Evolutionary conservation across 2,329 filamentous ascomycete genomes (phyloP), one percentile per base, ranked within the genome.

Genomic region (Pseudocercospora cruenta): DNA sequence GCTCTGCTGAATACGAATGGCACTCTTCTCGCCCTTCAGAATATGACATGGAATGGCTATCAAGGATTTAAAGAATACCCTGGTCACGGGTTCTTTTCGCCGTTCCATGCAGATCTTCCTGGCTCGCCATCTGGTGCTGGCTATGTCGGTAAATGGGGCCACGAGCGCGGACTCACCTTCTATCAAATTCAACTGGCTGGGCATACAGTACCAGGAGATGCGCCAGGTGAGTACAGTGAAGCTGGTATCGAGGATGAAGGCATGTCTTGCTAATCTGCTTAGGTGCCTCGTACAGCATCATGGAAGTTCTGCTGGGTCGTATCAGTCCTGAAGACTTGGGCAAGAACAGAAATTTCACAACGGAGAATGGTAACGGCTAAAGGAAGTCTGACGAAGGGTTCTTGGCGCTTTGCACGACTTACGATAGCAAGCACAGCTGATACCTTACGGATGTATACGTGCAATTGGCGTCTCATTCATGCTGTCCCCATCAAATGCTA

Each of bases 221-320:
- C 80, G 0, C 79, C 81, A 19, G 80, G 80, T 55, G 14, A 55
- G 51, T n/a, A 28, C 22, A 31, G 7, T 55, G 7, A 55, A 21
- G 14, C 36, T 39, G 36, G 4, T n/a, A 3, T 16, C 5, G 36
- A 39, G 2, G 3, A 39, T 2, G 36, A 1, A n/a, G 4, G 14
- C 2, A 39, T n/a, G 36, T n/a, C 36, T 3, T 39, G 36, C 36
- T 39, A 39, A 39, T 39, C 36, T n/a, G 14, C 36, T n/a, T 10
- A 58, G 54, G 26, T 14, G 89, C 88, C 0, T 85, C 89, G 0
- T 70, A 69, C 53, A 82, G 91, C 31, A 88, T 92, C 64, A 76
- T 95, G 22, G 91, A 95, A 82, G 90, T 91, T 72, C 76, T 95
- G 71, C 82, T 96, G 1, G 92, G 92, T 0, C 81, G 91, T 39